These are phyloP conservation scores for Zymoseptoria passerinii DNA, from an alignment of 2,329 filamentous ascomycete species.

Conservation along the genomic window DNA sequence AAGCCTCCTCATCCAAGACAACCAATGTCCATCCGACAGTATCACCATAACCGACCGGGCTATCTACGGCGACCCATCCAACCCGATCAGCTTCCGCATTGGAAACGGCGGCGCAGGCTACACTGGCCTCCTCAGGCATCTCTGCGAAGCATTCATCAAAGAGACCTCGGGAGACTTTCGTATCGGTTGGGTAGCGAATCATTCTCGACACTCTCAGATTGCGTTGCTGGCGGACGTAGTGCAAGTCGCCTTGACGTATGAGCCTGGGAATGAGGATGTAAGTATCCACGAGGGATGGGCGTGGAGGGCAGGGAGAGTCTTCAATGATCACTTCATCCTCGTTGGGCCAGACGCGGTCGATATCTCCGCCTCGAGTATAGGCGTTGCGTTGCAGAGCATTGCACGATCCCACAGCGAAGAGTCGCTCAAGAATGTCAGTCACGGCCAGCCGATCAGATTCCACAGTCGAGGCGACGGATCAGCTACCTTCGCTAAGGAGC, in stretches of 20 bases:
- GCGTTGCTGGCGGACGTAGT: conserved; percentile 18
- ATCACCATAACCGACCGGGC: conserved; percentile 8
- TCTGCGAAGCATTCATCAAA: conserved; percentile 13
- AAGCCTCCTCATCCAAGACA: conserved; percentile 1
- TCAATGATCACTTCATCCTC: conserved; percentile 22
- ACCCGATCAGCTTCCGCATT: conserved; percentile 15
- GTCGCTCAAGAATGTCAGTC: not conserved
- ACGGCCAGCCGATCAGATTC: conserved; percentile 1
- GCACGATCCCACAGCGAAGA: not conserved
- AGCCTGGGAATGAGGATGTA: conserved; percentile 17
- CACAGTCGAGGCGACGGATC: conserved; percentile 19
- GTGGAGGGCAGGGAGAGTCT: conserved; percentile 8
- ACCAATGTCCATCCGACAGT: conserved; percentile 3
- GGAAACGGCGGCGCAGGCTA: conserved; percentile 22
- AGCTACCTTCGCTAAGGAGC: conserved; percentile 19
- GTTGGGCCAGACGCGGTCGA: conserved; percentile 10
- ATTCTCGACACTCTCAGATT: conserved; percentile 19
- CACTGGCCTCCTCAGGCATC: conserved; percentile 13
- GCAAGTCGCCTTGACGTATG: conserved; percentile 21
- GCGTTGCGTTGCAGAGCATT: conserved; percentile 4
- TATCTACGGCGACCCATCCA: conserved; percentile 11
- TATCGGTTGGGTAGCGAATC: conserved; percentile 20
- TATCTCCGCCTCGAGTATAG: not conserved
- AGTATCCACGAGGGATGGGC: conserved; percentile 18
- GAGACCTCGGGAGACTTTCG: conserved; percentile 9